Evolutionary conservation across 2,329 filamentous ascomycete genomes (phyloP), one percentile per base, ranked within the genome.

Genomic region (Cercospora sp.): DNA sequence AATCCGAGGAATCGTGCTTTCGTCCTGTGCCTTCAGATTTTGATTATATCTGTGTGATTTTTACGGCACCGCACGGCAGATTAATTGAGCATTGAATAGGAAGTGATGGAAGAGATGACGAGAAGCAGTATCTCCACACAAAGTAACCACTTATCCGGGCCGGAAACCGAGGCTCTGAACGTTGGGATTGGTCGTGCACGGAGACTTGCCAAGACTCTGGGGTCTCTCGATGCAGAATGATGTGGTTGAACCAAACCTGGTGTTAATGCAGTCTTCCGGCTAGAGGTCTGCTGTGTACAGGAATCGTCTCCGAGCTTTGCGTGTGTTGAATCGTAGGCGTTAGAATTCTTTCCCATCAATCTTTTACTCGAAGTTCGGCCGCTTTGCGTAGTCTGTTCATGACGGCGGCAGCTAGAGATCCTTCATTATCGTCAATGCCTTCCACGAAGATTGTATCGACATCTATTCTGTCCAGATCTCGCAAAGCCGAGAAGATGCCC

Each of bases 361-460:
- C 60, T 58, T 64, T 64, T 5, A 78, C 66, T 62, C 76, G 76
- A n/a, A 80, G 70, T 68, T 81, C 79, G 6, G 83, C 83, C 7
- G 83, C 83, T 71, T 85, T 85, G 48, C 83, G 78, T 13, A 85
- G 71, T 60, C 83, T 74, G 64, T 85, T 85, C 83, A 85, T 85
- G 20, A 85, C 79, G 3, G 83, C 95, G 26, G 92, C 92, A 20
- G 93, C 93, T 73, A 95, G 90, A 77, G 95, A 91, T 33, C 91
- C 89, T 68, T 90, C 88, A 68, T 77, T 73, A 7, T 84, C 81
- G 20, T 83, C 80, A 66, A 97, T 91, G 2, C 94, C 94, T 78
- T 99, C 95, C 10, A 98, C 92, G 73, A 94, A 91, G 63, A 99
- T 97, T 20, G 91, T 84, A 76, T 95, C 89, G 3, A 93, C 93